These are phyloP conservation scores for Trametes elegans DNA, from an alignment of 768 basidiomycete species.

Conservation along the genomic window DNA sequence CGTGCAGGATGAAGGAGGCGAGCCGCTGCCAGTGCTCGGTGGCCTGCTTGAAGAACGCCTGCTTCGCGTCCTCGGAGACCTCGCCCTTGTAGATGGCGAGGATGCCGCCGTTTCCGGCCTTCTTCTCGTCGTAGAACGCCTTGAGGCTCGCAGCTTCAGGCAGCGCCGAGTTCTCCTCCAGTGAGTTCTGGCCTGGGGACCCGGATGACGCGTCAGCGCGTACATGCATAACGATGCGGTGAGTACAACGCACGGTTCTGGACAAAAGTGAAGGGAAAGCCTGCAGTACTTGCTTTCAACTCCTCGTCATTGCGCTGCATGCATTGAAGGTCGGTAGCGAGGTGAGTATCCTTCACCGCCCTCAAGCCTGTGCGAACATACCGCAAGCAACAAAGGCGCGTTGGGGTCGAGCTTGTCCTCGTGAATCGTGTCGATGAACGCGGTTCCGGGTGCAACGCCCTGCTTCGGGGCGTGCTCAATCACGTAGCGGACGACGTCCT, in stretches of 20 bases:
- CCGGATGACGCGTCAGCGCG: background rate
- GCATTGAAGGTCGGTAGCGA: background rate
- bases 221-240: background rate
- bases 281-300: constrained; percentile 35
- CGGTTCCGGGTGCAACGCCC: constrained; percentile 32
- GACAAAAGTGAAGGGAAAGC: constrained; percentile 36
- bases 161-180: constrained; percentile 36
- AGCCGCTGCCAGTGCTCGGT: constrained; percentile 38
- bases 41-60: constrained; percentile 40
- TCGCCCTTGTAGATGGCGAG: constrained; percentile 41
- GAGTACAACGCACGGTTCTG: constrained; percentile 37
- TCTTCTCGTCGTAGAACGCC: constrained; percentile 44
- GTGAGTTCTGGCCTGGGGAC: constrained; percentile 40
- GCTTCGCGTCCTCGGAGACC: constrained; percentile 34
- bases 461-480: constrained; percentile 37
- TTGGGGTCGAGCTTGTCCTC: constrained; percentile 50
- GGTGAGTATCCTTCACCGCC: background rate
- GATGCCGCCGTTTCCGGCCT: constrained; percentile 38
- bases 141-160: constrained; percentile 37
- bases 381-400: constrained; percentile 43
- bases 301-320: constrained; percentile 46
- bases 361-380: too few species aligned
- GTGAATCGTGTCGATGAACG: constrained; percentile 41
- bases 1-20: constrained; percentile 36
- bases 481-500: constrained; percentile 41